These are phyloP conservation scores for Trapa incisa DNA, from an alignment of 345 rosid species.

Conservation along the genomic window DNA sequence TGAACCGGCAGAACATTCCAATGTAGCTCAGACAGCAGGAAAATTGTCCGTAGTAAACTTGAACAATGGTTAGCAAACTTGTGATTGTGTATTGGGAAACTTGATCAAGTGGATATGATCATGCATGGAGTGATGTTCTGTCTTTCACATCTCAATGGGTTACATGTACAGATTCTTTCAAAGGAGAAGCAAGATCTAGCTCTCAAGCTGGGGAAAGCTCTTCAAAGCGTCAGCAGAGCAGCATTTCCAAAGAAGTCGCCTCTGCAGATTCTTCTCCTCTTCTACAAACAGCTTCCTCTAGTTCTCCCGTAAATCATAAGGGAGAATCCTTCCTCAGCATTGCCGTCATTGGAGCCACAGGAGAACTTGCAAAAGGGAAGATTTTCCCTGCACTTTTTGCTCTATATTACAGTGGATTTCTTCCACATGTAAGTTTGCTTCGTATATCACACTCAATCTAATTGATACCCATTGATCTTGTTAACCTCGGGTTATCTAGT, in stretches of 20 bases:
- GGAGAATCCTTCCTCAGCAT: slow-evolving; percentile 48
- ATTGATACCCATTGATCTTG: not conserved
- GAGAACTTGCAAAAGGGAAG: slow-evolving; percentile 55
- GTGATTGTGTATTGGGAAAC: not conserved
- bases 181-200: slow-evolving; percentile 8
- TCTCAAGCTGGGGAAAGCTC: slow-evolving; percentile 14
- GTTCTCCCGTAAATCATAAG: slow-evolving; percentile 16
- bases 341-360: slow-evolving; percentile 69
- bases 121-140: not conserved
- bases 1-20: slow-evolving; percentile 14
- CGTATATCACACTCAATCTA: not conserved
- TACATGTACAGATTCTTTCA: slow-evolving; percentile 14
- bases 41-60: slow-evolving; percentile 11
- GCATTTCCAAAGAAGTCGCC: slow-evolving; percentile 9
- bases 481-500: not conserved
- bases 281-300: slow-evolving; percentile 15
- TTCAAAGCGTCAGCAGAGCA: slow-evolving; percentile 5
- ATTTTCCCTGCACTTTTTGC: slow-evolving; percentile 72
- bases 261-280: slow-evolving; percentile 6
- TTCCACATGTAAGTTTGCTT: slow-evolving; percentile 47
- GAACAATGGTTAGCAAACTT: not conserved
- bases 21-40: slow-evolving; percentile 16
- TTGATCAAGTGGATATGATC: not conserved
- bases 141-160: not conserved
- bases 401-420: slow-evolving; percentile 60